Conservation (phyloP, 148 eudicot genomes). For the Vaccinium corymbosum region DNA sequence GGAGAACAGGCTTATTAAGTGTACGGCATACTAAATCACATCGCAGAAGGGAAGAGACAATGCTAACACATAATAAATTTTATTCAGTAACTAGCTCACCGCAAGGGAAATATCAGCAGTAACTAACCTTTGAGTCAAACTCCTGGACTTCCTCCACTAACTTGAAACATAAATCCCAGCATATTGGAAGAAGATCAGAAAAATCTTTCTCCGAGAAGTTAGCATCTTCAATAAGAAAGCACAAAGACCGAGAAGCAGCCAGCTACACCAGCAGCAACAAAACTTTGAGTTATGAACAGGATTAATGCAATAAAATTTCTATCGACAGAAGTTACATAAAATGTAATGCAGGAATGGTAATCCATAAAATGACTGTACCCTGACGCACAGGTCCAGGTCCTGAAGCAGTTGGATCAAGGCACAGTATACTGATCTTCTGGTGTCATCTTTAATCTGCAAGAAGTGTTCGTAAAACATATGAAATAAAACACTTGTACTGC, state of each 20-base stretch:
- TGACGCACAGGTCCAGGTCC: constrained; percentile 87
- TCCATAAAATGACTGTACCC: constrained; percentile 43
- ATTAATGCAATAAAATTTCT: neutral
- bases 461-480: constrained; percentile 11
- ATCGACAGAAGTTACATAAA: constrained; percentile 9
- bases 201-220: constrained; percentile 85
- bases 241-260: constrained; percentile 83
- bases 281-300: constrained; percentile 9
- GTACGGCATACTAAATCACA: neutral
- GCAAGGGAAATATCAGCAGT: constrained; percentile 12
- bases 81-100: neutral
- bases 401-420: constrained; percentile 87
- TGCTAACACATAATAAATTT: neutral
- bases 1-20: neutral
- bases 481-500: neutral
- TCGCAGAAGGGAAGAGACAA: neutral
- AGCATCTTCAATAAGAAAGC: constrained; percentile 88
- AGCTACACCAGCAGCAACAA: constrained; percentile 44
- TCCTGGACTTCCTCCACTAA: constrained; percentile 89
- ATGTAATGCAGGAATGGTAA: neutral
- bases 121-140: constrained; percentile 88
- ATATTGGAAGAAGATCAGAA: constrained; percentile 74
- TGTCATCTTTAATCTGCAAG: constrained; percentile 79
- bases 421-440: constrained; percentile 85
- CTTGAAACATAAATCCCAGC: constrained; percentile 89